These are phyloP conservation scores for Phaeosphaeria sp. DNA, from an alignment of 2,329 filamentous ascomycete species.

Conservation along the genomic window DNA sequence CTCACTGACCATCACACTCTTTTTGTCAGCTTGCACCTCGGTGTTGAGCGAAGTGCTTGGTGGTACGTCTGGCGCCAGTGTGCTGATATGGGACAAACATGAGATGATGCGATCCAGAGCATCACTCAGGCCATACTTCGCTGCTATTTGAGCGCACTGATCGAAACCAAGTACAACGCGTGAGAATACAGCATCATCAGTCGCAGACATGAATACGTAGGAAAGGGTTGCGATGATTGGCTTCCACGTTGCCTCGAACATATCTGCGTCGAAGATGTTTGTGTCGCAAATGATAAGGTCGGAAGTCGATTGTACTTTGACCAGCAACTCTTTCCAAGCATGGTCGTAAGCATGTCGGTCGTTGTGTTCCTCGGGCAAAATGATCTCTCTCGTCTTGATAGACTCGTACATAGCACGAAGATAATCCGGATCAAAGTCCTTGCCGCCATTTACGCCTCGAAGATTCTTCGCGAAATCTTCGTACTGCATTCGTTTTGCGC, in stretches of 20 bases:
- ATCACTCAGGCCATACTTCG: conserved; percentile 81
- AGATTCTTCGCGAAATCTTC: conserved; percentile 86
- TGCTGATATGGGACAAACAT: conserved; percentile 88
- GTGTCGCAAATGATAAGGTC: conserved; percentile 82
- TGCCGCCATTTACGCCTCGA: conserved; percentile 84
- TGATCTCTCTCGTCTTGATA: conserved; percentile 93
- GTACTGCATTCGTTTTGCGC: conserved; percentile 80
- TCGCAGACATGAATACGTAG: conserved; percentile 98
- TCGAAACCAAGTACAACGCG: conserved; percentile 94
- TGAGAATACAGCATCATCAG: conserved; percentile 93
- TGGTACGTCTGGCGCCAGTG: conserved; percentile 75
- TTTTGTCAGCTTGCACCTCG: conserved; percentile 89
- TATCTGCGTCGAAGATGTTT: conserved; percentile 95
- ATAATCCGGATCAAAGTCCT: conserved; percentile 84
- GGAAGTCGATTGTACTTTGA: conserved; percentile 80
- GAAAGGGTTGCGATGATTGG: conserved; percentile 93
- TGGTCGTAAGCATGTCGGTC: conserved; percentile 97
- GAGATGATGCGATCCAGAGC: conserved; percentile 92
- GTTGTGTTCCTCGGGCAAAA: conserved; percentile 94
- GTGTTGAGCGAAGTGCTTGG: conserved; percentile 91
- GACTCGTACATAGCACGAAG: conserved; percentile 87
- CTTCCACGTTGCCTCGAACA: conserved; percentile 96
- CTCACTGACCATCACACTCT: conserved; percentile 98
- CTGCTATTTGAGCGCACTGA: conserved; percentile 91
- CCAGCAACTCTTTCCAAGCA: conserved; percentile 91